Conservation (phyloP, 176 grass and related monocot genomes). For the Oryza meyeriana region DNA sequence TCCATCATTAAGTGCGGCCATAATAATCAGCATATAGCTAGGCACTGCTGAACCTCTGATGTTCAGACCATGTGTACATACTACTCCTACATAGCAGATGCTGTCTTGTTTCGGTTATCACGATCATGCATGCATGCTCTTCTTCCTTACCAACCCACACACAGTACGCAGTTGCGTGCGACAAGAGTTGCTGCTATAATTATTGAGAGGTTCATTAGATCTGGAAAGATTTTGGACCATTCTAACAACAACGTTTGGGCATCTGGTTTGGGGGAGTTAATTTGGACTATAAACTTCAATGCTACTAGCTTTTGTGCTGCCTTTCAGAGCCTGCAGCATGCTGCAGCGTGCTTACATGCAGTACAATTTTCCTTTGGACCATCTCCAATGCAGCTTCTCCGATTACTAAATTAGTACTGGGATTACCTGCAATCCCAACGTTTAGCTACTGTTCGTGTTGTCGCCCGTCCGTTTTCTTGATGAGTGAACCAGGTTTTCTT, state of each 20-base stretch:
- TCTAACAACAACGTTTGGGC: not conserved
- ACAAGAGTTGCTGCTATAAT: not conserved
- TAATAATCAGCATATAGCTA: not conserved
- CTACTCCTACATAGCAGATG: no score
- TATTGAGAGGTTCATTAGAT: not conserved
- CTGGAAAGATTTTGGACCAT: not conserved
- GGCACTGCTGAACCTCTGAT: not conserved
- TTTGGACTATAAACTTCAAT: not conserved
- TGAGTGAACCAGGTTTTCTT: no score
- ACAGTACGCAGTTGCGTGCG: not conserved
- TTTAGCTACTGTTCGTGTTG: no score
- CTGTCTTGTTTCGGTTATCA: not conserved
- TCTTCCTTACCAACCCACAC: not conserved
- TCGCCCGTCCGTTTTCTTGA: no score
- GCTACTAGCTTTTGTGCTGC: not conserved
- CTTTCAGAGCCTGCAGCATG: not conserved
- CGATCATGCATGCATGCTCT: not conserved
- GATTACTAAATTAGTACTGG: no score
- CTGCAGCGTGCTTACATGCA: not conserved
- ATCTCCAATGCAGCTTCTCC: not conserved
- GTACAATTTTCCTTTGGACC: not conserved
- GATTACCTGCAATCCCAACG: no score
- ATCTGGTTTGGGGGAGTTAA: not conserved
- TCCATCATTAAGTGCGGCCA: not conserved
- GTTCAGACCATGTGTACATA: not conserved